phyloP scores from a whole-genome alignment of 331 rosid species.

The Stylosanthes scabra region DNA sequence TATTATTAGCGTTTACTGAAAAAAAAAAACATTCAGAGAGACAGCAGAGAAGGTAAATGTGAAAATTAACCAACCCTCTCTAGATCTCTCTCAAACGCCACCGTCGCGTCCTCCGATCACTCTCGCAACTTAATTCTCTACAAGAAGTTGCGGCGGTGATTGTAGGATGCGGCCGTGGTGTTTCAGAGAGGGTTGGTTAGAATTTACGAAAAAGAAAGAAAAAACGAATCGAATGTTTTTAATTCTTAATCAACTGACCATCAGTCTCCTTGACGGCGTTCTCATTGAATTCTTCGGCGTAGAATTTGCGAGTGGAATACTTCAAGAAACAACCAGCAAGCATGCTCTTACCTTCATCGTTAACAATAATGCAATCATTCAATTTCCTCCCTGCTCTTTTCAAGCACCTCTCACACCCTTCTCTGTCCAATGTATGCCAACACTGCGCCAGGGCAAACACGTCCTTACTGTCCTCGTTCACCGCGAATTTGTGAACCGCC shows the following conservation, averaged over 20 bases:
- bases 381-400: conserved; percentile 24
- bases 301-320: conserved; percentile 61
- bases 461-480: conserved; percentile 31
- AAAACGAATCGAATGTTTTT: too few relatives aligned
- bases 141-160: too few relatives aligned
- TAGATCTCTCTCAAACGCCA: too few relatives aligned
- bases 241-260: not conserved
- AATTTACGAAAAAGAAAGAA: too few relatives aligned
- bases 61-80: too few relatives aligned
- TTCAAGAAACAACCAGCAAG: conserved; percentile 62
- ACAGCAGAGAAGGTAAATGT: too few relatives aligned
- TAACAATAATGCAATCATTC: conserved; percentile 43
- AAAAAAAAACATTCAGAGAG: conserved; percentile 20
- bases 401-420: conserved; percentile 49
- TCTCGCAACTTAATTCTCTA: too few relatives aligned
- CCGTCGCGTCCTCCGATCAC: too few relatives aligned
- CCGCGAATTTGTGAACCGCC: conserved; percentile 31
- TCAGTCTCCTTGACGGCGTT: not conserved
- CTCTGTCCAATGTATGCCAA: conserved; percentile 46
- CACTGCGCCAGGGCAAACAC: conserved; percentile 73
- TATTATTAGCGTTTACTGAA: conserved; percentile 24
- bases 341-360: conserved; percentile 50
- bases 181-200: too few relatives aligned
- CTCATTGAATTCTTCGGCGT: not conserved
- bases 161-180: too few relatives aligned